phyloP scores from a whole-genome alignment of 2,329 filamentous ascomycete genomes.

The Penicillium sp. region DNA sequence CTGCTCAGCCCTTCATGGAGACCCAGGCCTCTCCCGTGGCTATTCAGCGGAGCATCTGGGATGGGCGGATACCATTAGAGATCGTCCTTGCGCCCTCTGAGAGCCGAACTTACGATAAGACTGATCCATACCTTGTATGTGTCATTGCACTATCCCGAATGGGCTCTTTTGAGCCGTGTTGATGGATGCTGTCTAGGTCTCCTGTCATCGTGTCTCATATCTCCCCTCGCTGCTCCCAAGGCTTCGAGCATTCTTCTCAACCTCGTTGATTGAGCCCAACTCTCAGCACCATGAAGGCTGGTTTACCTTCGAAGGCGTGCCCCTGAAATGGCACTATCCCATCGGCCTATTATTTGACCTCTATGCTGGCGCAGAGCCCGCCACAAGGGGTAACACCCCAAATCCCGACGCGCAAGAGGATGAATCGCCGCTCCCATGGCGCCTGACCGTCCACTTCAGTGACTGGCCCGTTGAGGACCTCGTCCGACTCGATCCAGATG shows the following conservation, averaged over 20 bases:
- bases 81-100: constrained; percentile 61
- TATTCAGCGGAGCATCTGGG: constrained; percentile 56
- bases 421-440: constrained; percentile 57
- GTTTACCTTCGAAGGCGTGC: constrained; percentile 68
- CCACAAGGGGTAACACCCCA: constrained; percentile 27
- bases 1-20: constrained; percentile 22
- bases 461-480: constrained; percentile 61
- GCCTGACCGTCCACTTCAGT: constrained; percentile 62
- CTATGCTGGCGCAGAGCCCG: constrained; percentile 59
- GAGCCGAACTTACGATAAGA: constrained; percentile 61
- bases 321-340: constrained; percentile 72
- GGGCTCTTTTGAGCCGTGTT: background rate
- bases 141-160: constrained; percentile 3
- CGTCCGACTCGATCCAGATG: constrained; percentile 56
- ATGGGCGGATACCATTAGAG: constrained; percentile 60
- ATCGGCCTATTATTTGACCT: constrained; percentile 69
- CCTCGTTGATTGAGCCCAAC: constrained; percentile 59
- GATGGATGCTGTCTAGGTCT: constrained; percentile 46
- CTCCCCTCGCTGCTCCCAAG: constrained; percentile 65
- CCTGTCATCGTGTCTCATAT: constrained; percentile 67
- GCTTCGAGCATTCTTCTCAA: constrained; percentile 63
- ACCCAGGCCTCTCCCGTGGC: constrained; percentile 26
- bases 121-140: constrained; percentile 60
- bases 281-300: constrained; percentile 56
- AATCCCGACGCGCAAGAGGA: constrained; percentile 19